Base-by-base conservation (phyloP, 805 yeast species). In the Citeromyces nyonsensis region DNA sequence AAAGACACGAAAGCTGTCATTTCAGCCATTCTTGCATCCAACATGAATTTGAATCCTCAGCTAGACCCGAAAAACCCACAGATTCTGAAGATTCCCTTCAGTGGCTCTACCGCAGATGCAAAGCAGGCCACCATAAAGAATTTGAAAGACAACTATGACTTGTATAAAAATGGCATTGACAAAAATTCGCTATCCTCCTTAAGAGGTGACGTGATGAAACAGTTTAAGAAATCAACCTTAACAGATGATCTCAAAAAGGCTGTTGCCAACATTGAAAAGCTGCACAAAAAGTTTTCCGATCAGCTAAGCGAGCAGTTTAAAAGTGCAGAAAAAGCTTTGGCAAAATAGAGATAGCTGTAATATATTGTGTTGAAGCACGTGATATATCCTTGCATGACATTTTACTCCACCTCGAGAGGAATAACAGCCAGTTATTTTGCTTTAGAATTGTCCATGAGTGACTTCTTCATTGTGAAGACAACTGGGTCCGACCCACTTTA, bases 41-140 rank as follows among this genome's bases (percentile, higher is more conserved):
- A 69, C 7, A 55, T 82, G 48, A 80, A 81, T 44, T 53, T 88
- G 61, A 83, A 76, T 37, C 94, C 97, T 1, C 86, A 79, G 47
- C 62, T 61, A 14, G 86, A 83, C 37, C 70, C 81, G 1, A 59
- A 69, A 34, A 80, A 79, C 48, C 73, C 75, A 24, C 93, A 79
- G 52, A 63, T 76, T 24, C 58, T 88, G 44, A 73, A 71, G 40
- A 76, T 84, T 11, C 68, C 81, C 2, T 57, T 85, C 37, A 93
- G 94, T 10, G 73, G 84, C 15, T 66, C 76, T 11, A 74, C 88
- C 3, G 65, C 74, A 4, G 93, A 79, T 36, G 59, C 75, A 18
- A 74, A 68, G 58, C 55, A 59, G 38, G 74, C 68, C 35, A 53
- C 59, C 32, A 65, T 61, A 6, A 77, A 73, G 45, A 64, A 66